Conservation (phyloP, 495 filamentous ascomycete genomes). For the Trichoderma reesei region DNA sequence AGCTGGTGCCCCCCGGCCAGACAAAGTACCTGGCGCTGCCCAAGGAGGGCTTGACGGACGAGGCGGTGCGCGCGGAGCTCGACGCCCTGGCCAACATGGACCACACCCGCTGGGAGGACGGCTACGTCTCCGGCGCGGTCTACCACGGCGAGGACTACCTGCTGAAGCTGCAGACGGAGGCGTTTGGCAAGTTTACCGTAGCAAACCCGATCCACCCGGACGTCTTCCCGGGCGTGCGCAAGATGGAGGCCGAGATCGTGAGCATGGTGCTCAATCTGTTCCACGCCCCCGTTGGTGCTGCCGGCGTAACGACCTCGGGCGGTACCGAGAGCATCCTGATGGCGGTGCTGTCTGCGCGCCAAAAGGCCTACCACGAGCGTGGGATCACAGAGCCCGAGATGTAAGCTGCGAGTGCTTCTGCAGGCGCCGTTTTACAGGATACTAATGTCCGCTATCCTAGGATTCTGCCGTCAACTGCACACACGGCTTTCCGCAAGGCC, state of each 20-base stretch:
- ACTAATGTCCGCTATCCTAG: conserved; percentile 27
- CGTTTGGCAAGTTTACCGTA: conserved; percentile 86
- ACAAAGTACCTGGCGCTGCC: conserved; percentile 69
- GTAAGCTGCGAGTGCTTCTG: conserved; percentile 33
- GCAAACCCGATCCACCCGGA: conserved; percentile 99
- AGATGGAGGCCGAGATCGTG: conserved; percentile 99
- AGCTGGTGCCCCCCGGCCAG: conserved; percentile 67
- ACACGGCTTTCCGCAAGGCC: conserved; percentile 95
- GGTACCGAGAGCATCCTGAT: conserved; percentile 95
- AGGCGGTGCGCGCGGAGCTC: conserved; percentile 72
- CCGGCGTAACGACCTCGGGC: conserved; percentile 83
- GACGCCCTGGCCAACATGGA: conserved; percentile 72
- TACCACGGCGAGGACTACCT: conserved; percentile 89
- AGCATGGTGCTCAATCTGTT: conserved; percentile 91
- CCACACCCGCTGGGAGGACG: conserved; percentile 94
- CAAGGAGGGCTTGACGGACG: conserved; percentile 73
- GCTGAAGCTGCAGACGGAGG: conserved; percentile 77
- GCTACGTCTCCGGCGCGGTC: conserved; percentile 85
- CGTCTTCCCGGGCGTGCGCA: conserved; percentile 93
- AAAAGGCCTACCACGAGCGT: conserved; percentile 78
- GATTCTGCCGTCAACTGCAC: conserved; percentile 89
- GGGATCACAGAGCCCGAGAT: conserved; percentile 92
- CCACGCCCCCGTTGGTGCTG: conserved; percentile 74
- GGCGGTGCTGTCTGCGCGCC: conserved; percentile 78
- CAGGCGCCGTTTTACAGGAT: background rate